Conservation (phyloP, 2,329 filamentous ascomycete genomes). For the Daldinia eschscholtzii region DNA sequence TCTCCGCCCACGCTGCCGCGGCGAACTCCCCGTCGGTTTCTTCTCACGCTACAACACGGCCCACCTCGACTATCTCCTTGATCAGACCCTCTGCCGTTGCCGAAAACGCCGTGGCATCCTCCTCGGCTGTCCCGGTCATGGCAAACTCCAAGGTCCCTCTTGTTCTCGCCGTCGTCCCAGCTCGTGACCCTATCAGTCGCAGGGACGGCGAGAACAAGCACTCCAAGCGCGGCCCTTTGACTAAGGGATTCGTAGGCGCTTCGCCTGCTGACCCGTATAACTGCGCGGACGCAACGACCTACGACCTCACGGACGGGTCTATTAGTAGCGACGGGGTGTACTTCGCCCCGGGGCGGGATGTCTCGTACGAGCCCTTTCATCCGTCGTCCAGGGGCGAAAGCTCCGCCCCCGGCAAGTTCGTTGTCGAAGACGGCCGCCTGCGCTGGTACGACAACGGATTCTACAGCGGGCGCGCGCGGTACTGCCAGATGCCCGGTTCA, state of each 20-base stretch:
- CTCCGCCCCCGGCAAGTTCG: slow-evolving; percentile 33
- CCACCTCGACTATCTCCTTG: slow-evolving; percentile 13
- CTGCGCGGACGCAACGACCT: slow-evolving; percentile 46
- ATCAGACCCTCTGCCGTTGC: slow-evolving; percentile 2
- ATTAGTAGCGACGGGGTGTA: slow-evolving; percentile 39
- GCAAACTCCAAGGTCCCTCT: slow-evolving; percentile 38
- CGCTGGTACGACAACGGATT: slow-evolving; percentile 50
- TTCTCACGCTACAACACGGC: neutral
- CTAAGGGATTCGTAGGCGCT: slow-evolving; percentile 43
- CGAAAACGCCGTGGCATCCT: slow-evolving; percentile 5
- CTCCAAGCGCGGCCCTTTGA: neutral
- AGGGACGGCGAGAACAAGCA: neutral
- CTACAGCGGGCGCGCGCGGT: slow-evolving; percentile 44
- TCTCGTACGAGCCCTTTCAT: slow-evolving; percentile 37
- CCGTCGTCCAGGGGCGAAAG: neutral
- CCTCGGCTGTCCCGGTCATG: neutral
- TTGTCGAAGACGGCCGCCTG: slow-evolving; percentile 40
- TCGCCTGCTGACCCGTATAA: slow-evolving; percentile 38
- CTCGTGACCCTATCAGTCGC: neutral
- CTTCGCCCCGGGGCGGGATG: slow-evolving; percentile 40
- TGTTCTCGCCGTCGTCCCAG: slow-evolving; percentile 42
- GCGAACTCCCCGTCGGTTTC: neutral
- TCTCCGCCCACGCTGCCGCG: slow-evolving; percentile 23
- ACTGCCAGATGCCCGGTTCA: slow-evolving; percentile 43
- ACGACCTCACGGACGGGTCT: slow-evolving; percentile 43